Base-by-base conservation (phyloP, 306 rosid genomes). In the Cucumis cinereus region DNA sequence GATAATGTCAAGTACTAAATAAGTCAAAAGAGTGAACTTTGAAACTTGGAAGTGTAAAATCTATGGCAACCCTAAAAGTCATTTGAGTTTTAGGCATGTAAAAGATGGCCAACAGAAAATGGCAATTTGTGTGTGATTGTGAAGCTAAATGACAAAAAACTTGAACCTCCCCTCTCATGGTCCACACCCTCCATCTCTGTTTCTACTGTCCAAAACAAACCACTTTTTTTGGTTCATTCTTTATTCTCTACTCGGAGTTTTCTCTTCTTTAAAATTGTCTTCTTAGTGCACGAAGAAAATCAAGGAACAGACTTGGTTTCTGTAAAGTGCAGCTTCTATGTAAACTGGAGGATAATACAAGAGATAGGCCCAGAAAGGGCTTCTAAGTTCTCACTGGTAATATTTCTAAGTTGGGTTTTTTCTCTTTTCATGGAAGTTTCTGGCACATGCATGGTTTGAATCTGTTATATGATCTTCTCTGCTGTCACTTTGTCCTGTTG, bases 81-180 rank as follows among this genome's bases (percentile, higher is more conserved):
- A 33, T 23, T 16, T 57, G 30, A 15, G 15, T 22, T 56, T 56
- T 9, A 10, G 19, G 73, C 28, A 36, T 66, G 22, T 66, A 10
- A 41, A 13, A 67, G 30, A 67, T 41, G 54, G 7, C 5, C 54
- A 41, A 66, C 52, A 40, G 52, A 66, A 30, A 66, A 66, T 66
- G 54, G 33, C 54, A 40, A 67, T 20, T n/a, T 40, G 74, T 45
- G 73, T 43, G 74, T n/a, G 24, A 41, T 67, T 67, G 0, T 5
- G 35, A 67, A 67, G 54, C 74, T 20, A 67, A 22, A 67, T 41
- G 74, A 67, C 74, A 41, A 67, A 41, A 43, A 67, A 67, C 28
- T 64, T 20, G 19, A 67, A 67, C 33, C 55, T 43, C 74, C 50
- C 28, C 26, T 38, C 17, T 5, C 70, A 33, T 22, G 62, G 16